Evolutionary conservation across 805 yeast species (phyloP).

Genomic region (Kuraishia molischiana): DNA sequence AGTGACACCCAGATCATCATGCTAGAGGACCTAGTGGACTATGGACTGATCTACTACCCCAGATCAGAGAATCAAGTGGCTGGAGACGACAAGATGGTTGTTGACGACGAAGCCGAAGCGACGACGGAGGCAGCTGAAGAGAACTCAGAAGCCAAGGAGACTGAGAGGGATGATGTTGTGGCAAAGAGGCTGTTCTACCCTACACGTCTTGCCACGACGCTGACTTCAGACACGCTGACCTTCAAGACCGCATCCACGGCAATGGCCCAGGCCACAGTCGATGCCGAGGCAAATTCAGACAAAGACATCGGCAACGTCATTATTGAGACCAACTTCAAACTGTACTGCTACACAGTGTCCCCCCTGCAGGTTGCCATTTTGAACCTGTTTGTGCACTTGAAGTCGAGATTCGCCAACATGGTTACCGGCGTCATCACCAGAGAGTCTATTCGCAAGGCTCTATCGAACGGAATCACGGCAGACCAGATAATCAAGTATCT

Average conservation of each 20-base stretch:
- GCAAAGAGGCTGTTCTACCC: constrained; percentile 70
- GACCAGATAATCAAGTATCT: constrained; percentile 88
- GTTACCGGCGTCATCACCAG: constrained; percentile 91
- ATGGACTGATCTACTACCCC: constrained; percentile 68
- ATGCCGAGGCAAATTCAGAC: constrained; percentile 12
- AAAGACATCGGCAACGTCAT: constrained; percentile 59
- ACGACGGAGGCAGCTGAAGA: constrained; percentile 4
- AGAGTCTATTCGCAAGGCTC: constrained; percentile 80
- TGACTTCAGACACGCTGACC: constrained; percentile 75
- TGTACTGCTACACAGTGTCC: constrained; percentile 88
- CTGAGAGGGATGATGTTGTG: constrained; percentile 15
- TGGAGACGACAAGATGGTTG: neutral
- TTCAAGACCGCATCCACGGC: constrained; percentile 67
- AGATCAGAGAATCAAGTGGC: constrained; percentile 3
- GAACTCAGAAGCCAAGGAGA: constrained; percentile 28
- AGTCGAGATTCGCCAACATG: constrained; percentile 80
- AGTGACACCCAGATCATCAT: constrained; percentile 75
- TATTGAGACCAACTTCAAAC: constrained; percentile 86
- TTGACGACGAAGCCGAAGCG: constrained; percentile 2
- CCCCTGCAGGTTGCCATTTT: constrained; percentile 92
- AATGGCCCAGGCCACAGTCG: constrained; percentile 54
- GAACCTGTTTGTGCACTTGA: constrained; percentile 78
- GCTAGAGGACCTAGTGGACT: constrained; percentile 85
- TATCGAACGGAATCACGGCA: constrained; percentile 84
- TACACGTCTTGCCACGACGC: constrained; percentile 79